These are phyloP conservation scores for Kodamaea plutei DNA, from an alignment of 1,139 yeast species.

Conservation along the genomic window DNA sequence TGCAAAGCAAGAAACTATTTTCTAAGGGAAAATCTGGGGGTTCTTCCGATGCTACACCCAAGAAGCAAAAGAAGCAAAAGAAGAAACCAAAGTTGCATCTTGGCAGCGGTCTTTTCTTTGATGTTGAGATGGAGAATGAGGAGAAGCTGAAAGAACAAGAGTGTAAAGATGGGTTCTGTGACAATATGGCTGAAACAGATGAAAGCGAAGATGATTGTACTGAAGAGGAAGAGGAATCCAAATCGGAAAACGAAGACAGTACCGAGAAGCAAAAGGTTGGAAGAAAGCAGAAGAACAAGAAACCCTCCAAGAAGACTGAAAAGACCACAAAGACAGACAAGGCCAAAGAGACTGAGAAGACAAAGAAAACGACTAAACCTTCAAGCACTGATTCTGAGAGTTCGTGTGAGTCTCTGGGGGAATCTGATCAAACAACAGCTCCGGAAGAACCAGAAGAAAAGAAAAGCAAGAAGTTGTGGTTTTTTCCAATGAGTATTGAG, in stretches of 20 bases:
- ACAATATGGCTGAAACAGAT: conserved; percentile 7
- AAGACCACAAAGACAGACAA: background rate
- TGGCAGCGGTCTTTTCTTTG: conserved; percentile 20
- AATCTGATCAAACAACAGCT: no score
- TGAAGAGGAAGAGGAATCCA: no score
- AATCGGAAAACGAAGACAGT: conserved; percentile 2
- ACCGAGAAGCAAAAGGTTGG: conserved; percentile 1
- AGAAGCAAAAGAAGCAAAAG: conserved; percentile 1
- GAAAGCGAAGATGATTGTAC: background rate
- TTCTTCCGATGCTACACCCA: no score
- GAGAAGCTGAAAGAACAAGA: conserved; percentile 9
- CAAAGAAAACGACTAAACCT: no score
- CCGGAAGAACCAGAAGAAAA: no score
- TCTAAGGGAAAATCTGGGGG: no score
- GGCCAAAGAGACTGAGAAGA: conserved; percentile 1
- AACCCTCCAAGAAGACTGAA: background rate
- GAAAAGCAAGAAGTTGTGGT: no score
- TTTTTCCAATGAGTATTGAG: no score
- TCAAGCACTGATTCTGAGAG: no score
- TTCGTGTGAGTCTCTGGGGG: conserved; percentile 1
- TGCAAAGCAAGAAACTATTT: no score
- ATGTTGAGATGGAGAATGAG: conserved; percentile 18
- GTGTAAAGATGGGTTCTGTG: conserved; percentile 7
- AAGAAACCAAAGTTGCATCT: conserved; percentile 15
- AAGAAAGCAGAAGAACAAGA: conserved; percentile 3